These are phyloP conservation scores for Microsporum canis DNA, from an alignment of 2,329 filamentous ascomycete genomes.

Conservation along the genomic window DNA sequence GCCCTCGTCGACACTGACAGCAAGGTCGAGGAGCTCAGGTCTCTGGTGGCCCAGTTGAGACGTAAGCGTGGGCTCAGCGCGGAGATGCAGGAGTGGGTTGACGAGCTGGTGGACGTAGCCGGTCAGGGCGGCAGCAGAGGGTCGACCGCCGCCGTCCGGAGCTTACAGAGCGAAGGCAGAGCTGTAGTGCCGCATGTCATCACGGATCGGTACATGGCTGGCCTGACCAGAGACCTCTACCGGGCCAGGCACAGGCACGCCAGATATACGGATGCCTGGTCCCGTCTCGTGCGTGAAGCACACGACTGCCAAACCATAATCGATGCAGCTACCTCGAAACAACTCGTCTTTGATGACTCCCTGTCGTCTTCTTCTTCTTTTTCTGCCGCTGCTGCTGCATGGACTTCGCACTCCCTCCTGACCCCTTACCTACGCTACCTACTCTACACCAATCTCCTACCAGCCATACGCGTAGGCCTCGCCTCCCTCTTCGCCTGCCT, in stretches of 20 bases:
- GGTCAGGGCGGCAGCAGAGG: slow-evolving; percentile 27
- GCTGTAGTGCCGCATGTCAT: slow-evolving; percentile 63
- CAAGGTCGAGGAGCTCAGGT: slow-evolving; percentile 68
- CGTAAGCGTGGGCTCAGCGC: slow-evolving; percentile 68
- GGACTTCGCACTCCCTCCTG: slow-evolving; percentile 34
- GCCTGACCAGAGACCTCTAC: slow-evolving; percentile 70
- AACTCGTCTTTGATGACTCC: slow-evolving; percentile 57
- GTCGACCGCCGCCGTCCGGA: slow-evolving; percentile 46
- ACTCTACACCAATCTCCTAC: slow-evolving; percentile 61
- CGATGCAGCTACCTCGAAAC: slow-evolving; percentile 69
- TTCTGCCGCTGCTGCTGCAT: slow-evolving; percentile 13
- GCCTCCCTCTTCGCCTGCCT: slow-evolving; percentile 61
- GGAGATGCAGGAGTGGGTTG: slow-evolving; percentile 86
- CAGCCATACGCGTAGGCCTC: slow-evolving; percentile 51
- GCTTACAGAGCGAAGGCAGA: slow-evolving; percentile 16
- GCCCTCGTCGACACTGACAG: slow-evolving; percentile 74
- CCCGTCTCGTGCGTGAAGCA: slow-evolving; percentile 61
- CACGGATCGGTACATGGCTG: slow-evolving; percentile 84
- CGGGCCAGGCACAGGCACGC: slow-evolving; percentile 73
- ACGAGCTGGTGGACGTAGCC: slow-evolving; percentile 62
- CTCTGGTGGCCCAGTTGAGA: slow-evolving; percentile 66
- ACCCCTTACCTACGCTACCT: slow-evolving; percentile 75
- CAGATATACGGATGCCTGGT: slow-evolving; percentile 79
- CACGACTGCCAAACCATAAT: slow-evolving; percentile 67
- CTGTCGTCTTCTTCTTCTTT: slow-evolving; percentile 46